These are phyloP conservation scores for Fusarium denticulatum DNA, from an alignment of 2,329 filamentous ascomycete genomes.

Conservation along the genomic window DNA sequence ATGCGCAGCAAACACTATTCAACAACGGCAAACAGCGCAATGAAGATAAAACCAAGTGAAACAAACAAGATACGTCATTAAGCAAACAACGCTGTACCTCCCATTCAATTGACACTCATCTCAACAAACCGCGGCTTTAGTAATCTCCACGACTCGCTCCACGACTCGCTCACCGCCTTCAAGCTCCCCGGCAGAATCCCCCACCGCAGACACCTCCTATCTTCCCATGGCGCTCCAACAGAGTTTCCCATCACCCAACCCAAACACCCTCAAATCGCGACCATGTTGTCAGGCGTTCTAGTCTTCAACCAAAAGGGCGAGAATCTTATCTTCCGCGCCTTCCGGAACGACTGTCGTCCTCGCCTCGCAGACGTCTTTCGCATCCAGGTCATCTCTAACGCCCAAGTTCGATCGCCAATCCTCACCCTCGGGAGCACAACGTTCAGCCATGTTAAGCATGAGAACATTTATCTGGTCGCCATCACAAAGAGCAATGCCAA, in stretches of 20 bases:
- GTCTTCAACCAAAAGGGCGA: slow-evolving; percentile 99
- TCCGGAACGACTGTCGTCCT: slow-evolving; percentile 97
- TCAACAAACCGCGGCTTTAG: background rate
- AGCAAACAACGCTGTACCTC: background rate
- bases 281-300: slow-evolving; percentile 95
- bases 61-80: background rate
- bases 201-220: slow-evolving; percentile 38
- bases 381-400: slow-evolving; percentile 99
- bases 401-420: slow-evolving; percentile 96
- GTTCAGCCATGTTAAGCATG: slow-evolving; percentile 99
- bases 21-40: background rate
- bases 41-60: background rate
- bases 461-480: slow-evolving; percentile 98
- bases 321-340: slow-evolving; percentile 98
- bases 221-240: slow-evolving; percentile 15
- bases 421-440: slow-evolving; percentile 97
- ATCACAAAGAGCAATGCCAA: slow-evolving; percentile 99
- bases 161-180: slow-evolving; percentile 34
- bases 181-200: slow-evolving; percentile 39
- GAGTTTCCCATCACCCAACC: slow-evolving; percentile 5
- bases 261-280: slow-evolving; percentile 48
- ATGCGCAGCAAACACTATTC: background rate
- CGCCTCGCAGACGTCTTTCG: slow-evolving; percentile 98
- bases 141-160: slow-evolving; percentile 12
- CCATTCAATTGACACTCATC: background rate